phyloP scores from a whole-genome alignment of 208 protist genomes.

The Leishmania braziliensis region DNA sequence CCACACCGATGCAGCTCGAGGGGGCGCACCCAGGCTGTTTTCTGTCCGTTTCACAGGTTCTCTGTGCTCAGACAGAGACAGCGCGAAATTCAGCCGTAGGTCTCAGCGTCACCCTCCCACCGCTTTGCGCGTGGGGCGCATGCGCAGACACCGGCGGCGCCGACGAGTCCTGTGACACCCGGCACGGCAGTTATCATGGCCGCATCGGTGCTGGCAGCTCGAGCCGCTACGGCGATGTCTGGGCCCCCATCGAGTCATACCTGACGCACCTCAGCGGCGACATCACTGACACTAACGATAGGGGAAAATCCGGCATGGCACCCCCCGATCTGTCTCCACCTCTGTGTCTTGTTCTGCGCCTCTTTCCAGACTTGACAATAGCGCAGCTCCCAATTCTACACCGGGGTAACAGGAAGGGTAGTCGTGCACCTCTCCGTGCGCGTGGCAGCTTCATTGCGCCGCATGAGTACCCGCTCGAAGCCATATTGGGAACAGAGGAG shows the following conservation, averaged over 20 bases:
- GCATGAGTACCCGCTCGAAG: constrained; percentile 34
- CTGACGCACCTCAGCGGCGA: constrained; percentile 9
- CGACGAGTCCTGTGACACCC: neutral
- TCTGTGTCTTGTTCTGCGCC: constrained; percentile 40
- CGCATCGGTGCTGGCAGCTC: neutral
- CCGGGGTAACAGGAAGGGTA: neutral
- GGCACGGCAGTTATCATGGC: neutral
- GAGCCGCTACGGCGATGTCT: constrained; percentile 16
- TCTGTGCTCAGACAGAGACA: neutral
- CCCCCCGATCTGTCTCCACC: constrained; percentile 7
- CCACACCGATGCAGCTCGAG: neutral
- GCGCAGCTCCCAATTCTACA: constrained; percentile 29
- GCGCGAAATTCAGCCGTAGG: constrained; percentile 13
- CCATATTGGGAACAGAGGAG: constrained; percentile 29
- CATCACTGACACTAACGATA: neutral
- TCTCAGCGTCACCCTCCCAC: constrained; percentile 51
- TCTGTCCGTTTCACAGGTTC: constrained; percentile 3
- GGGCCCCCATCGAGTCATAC: constrained; percentile 32
- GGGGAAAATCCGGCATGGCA: neutral
- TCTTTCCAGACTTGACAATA: constrained; percentile 54
- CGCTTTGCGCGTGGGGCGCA: constrained; percentile 41
- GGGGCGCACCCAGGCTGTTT: neutral
- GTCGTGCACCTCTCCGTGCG: neutral
- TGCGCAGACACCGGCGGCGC: neutral
- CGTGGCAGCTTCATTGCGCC: constrained; percentile 5